Evolutionary conservation across 2,329 filamentous ascomycete genomes (phyloP), one percentile per base, ranked within the genome.

Genomic region (Trichoderma pleuroti): DNA sequence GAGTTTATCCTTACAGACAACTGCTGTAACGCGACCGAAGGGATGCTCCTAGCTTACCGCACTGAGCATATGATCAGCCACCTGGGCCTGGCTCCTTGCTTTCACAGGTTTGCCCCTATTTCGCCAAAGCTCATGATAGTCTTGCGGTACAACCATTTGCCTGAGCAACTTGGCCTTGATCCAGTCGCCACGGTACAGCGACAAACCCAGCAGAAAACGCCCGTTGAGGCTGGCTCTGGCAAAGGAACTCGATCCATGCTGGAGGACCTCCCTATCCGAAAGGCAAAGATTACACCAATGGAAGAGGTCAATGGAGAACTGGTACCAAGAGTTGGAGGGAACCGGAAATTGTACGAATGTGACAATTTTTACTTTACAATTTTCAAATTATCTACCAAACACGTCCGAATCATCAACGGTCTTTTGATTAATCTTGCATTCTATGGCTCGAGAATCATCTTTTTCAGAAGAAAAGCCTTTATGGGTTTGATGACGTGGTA

Each of bases 391-490:
- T 4, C 62, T 8, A 26, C 42, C 1, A 5, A 30, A 46, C 42
- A 65, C 30, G 30, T 61, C 8, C 65, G 28, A n/a, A 68, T 12
- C 5, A 61, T 68, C 28, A 68, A 61, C 8, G n/a, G 65, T 7
- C 65, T 68, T 12, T 26, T 68, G 18, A 30, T 68, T 24, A 39
- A 68, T 34, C 65, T 61, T 24, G 65, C 65, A 2, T 68, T 68
- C 11, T 56, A 68, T 36, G 65, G 68, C 26, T 66, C 60, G 16
- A 66, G 16, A 49, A 60, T 70, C 9, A 59, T 70, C 12, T 68
- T 60, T 11, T 32, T 60, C 9, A 36, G 30, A 12, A 59, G 52
- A 46, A 56, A 68, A 18, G 30, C 16, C 4, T 68, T 68, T 8
- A 6, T 68, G 14, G 56, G 61, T 16, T 52, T 65, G 8, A 10